Percentiles rank a stretch among this genome's conserved stretches.
Conservation (phyloP, 1,284 basidiomycete genomes). For the Fomitopsis palustris region DNA sequence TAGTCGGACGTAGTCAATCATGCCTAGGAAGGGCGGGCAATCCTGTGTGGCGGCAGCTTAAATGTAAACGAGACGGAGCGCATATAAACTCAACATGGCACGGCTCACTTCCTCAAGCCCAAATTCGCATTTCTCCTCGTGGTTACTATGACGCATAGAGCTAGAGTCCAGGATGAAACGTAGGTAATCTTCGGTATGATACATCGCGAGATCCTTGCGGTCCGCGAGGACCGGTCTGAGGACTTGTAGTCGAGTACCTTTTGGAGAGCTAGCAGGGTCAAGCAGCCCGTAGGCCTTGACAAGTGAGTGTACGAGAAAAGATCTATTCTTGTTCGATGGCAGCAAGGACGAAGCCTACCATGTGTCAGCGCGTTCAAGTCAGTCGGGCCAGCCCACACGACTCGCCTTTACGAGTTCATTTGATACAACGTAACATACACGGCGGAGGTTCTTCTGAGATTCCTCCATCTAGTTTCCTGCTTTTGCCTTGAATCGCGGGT, state of each 20-base stretch:
- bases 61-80: background rate
- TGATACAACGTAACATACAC: slow-evolving; percentile 49
- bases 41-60: slow-evolving; percentile 47
- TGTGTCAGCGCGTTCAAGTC: background rate
- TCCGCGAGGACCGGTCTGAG: slow-evolving; percentile 52
- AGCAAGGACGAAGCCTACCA: slow-evolving; percentile 62
- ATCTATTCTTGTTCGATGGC: slow-evolving; percentile 83
- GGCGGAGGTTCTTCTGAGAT: background rate
- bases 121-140: slow-evolving; percentile 38
- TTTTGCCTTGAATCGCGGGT: too few species aligned
- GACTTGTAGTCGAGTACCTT: slow-evolving; percentile 33
- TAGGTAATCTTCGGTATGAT: slow-evolving; percentile 58
- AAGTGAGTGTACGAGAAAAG: slow-evolving; percentile 75
- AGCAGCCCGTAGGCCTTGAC: slow-evolving; percentile 58
- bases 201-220: slow-evolving; percentile 46
- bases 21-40: slow-evolving; percentile 71
- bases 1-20: slow-evolving; percentile 67
- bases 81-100: background rate
- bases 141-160: slow-evolving; percentile 9
- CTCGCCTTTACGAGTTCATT: slow-evolving; percentile 49
- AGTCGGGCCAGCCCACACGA: background rate
- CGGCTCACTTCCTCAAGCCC: slow-evolving; percentile 63
- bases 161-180: slow-evolving; percentile 45
- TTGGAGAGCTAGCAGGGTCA: slow-evolving; percentile 25
- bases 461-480: too few species aligned